phyloP scores from a whole-genome alignment of 371 early-diverging fungal species.

The Actinomortierella wolfii region DNA sequence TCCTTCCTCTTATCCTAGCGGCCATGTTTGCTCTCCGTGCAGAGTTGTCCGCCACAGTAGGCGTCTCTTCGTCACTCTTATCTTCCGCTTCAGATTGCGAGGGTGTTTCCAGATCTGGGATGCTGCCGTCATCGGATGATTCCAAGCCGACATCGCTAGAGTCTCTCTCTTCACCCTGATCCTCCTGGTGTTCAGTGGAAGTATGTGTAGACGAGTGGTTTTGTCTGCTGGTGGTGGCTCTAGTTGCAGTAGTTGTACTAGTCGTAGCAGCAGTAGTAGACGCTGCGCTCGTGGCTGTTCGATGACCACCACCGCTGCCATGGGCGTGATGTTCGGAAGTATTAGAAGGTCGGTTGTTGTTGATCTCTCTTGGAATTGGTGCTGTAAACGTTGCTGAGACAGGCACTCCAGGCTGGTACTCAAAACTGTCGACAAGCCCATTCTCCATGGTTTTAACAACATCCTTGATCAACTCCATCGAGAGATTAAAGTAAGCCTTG shows the following conservation, averaged over 20 bases:
- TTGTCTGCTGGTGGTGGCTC: too few species aligned
- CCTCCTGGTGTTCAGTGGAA: too few species aligned
- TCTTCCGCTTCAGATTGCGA: too few species aligned
- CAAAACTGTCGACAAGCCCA: constrained; percentile 88
- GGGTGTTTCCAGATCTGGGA: constrained; percentile 45
- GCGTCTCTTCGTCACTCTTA: too few species aligned
- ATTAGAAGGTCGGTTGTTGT: constrained; percentile 11
- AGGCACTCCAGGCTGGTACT: constrained; percentile 91
- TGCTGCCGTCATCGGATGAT: constrained; percentile 23
- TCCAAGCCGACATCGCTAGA: constrained; percentile 3
- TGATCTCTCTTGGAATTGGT: constrained; percentile 65
- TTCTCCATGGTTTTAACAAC: constrained; percentile 90
- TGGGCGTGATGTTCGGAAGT: not conserved
- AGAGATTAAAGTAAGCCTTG: constrained; percentile 88
- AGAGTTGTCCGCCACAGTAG: too few species aligned
- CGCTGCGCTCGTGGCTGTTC: not conserved
- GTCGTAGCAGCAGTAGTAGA: too few species aligned
- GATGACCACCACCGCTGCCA: not conserved
- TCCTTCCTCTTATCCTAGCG: too few species aligned
- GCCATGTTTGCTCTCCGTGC: too few species aligned
- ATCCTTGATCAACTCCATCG: constrained; percentile 88
- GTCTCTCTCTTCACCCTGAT: not conserved
- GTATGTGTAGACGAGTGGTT: too few species aligned
- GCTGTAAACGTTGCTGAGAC: constrained; percentile 91
- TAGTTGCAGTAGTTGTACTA: too few species aligned